These are phyloP conservation scores for Blastobotrys ciferrii DNA, from an alignment of 1,139 yeast species.

Conservation along the genomic window DNA sequence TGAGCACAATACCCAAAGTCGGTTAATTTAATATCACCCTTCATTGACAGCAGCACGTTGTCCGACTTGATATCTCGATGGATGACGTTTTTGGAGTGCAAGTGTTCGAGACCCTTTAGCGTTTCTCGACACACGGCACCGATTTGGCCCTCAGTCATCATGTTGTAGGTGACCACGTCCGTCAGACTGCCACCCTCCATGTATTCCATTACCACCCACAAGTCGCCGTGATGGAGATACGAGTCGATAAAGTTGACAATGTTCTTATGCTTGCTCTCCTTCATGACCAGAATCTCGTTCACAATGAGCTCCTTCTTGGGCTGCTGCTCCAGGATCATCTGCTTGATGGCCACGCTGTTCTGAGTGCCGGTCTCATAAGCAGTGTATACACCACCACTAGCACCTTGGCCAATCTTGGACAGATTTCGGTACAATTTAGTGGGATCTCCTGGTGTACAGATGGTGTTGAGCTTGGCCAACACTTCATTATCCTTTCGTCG, in stretches of 20 bases:
- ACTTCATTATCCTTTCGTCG: constrained; percentile 66
- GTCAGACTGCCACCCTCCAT: constrained; percentile 98
- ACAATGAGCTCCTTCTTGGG: constrained; percentile 92
- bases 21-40: constrained; percentile 84
- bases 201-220: constrained; percentile 97
- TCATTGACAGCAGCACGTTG: constrained; percentile 75
- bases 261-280: constrained; percentile 85
- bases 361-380: constrained; percentile 68
- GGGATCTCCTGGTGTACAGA: constrained; percentile 91
- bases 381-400: constrained; percentile 94
- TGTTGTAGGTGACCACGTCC: constrained; percentile 91
- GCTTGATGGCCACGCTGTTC: constrained; percentile 86
- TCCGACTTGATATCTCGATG: constrained; percentile 97
- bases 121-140: constrained; percentile 96
- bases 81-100: constrained; percentile 91
- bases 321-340: constrained; percentile 90
- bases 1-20: constrained; percentile 89
- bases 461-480: constrained; percentile 64
- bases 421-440: constrained; percentile 63
- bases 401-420: constrained; percentile 93
- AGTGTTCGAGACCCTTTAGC: constrained; percentile 74
- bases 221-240: constrained; percentile 59
- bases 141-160: constrained; percentile 96
- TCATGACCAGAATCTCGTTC: constrained; percentile 94
- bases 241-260: constrained; percentile 93